Evolutionary conservation across 2,329 filamentous ascomycete species (phyloP).

Genomic region (Fusarium domesticum): DNA sequence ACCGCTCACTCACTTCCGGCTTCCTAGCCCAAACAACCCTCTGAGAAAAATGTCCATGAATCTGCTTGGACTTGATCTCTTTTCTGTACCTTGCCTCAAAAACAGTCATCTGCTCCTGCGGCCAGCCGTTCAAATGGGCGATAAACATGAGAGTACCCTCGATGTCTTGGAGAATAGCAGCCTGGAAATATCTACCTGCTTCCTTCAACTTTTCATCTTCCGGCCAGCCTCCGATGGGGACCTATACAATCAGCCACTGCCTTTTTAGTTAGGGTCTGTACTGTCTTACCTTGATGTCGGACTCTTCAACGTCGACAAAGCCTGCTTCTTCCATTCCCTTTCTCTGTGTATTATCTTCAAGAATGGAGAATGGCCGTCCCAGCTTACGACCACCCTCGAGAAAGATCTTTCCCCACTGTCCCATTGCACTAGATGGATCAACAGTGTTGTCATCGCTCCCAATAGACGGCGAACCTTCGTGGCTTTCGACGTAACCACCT

Average conservation of each 20-base stretch:
- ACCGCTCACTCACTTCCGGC: background rate
- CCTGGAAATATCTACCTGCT: background rate
- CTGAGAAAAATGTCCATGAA: background rate
- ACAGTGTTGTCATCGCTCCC: conserved; percentile 30
- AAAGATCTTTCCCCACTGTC: conserved; percentile 24
- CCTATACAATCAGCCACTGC: background rate
- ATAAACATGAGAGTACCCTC: conserved; percentile 2
- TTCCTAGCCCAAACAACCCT: background rate
- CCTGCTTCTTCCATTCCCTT: background rate
- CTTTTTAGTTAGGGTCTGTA: background rate
- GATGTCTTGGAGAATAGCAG: background rate
- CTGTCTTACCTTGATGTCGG: background rate
- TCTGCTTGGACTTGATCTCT: background rate
- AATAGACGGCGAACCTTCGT: conserved; percentile 22
- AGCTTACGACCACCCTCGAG: conserved; percentile 14
- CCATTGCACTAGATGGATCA: conserved; percentile 18
- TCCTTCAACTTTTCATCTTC: background rate
- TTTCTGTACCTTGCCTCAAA: background rate
- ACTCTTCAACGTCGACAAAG: background rate
- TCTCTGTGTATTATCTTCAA: background rate
- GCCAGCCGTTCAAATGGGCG: conserved; percentile 1
- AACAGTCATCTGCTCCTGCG: background rate
- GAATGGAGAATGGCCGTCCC: background rate
- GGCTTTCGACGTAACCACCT: conserved; percentile 43
- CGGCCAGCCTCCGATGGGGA: background rate